Evolutionary conservation across 2,329 filamentous ascomycete genomes (phyloP), one percentile per base, ranked within the genome.

Genomic region (Penicillium italicum): DNA sequence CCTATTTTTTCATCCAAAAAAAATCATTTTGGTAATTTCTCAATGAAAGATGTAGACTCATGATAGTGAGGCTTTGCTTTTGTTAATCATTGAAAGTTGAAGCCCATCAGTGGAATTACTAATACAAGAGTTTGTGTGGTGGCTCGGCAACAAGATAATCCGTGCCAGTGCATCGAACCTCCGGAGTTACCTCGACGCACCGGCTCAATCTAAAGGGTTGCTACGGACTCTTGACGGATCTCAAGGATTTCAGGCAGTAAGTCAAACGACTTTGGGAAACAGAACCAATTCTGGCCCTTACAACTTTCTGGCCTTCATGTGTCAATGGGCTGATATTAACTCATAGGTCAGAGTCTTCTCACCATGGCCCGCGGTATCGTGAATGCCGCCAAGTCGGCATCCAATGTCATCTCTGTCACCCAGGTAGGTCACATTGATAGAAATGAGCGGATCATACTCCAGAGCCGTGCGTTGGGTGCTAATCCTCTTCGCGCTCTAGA

Each of bases 401-500:
- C 69, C 40, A 68, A 69, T 56, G 73, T 65, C 34, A 58, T 77
- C 55, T 64, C 73, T 22, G 62, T 77, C 47, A 59, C 66, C 47
- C 66, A 76, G 72, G 74, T 77, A 66, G 33, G 61, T 37, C 14
- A 22, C 5, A 22, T 11, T 11, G 34, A 24, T 12, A 5, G 26
- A 20, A 38, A 22, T 7, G 2, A 34, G 46, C 12, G 20, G 28
- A 14, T 3, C 4, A 30, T 16, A 24, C 16, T 24, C 12, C 2
- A 37, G 8, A 5, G 6, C 7, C 9, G 4, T 43, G 28, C 16
- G 20, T 11, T 34, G 11, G 11, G 16, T 20, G 5, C 48, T 50
- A 12, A 50, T 44, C 16, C 37, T 24, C 30, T 24, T 34, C 18
- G 28, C 37, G 48, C 20, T 43, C 12, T 69, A 99, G 93, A 97